Evolutionary conservation across 805 yeast species (phyloP), one percentile per base, ranked within the genome.

Genomic region (Spathaspora passalidarum): DNA sequence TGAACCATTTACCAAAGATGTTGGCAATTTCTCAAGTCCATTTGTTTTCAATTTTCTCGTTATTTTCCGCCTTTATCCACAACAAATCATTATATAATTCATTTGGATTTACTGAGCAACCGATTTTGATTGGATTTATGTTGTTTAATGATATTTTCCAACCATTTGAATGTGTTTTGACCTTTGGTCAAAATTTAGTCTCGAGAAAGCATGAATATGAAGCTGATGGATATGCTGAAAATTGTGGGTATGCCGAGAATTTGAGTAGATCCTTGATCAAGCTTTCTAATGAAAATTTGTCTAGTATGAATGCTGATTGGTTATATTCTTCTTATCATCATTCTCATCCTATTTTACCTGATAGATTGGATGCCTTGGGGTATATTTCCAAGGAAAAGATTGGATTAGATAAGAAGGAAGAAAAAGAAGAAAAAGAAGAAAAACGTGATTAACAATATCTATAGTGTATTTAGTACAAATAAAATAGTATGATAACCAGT

Each of bases 341-440:
- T 66, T 84, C 92, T 42, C 99, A 94, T 59, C 99, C 99, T 42
- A 87, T 88, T 46, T 68, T 92, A 56, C 81, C 92, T 14, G 98
- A 94, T 72, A 84, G 99, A 72, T 76, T 94, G 56, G 62, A 71
- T 39, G 96, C 96, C 6, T 75, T 94, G 49, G 84, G 81, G 20
- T 72, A 72, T 51, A 62, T 68, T 23, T 67, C 76, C 6, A 64
- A 62, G 41, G 68, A 68, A 48, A 71, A 72, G 55, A 52, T 66
- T 34, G 66, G 60, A 5, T 60, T 62, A 40, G 46, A 42, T 32
- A 42, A 39, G 34, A 25, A 39, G 13, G 42, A 36, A 36, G 21
- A 39, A 16, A 25, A 39, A 16, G 42, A 14, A 25, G 34, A 23
- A 18, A 22, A 38, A 13, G 34, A 17, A 23, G 34, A 19, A n/a